A percentile compares a stretch with the other conserved stretches of the same genome.
These are phyloP conservation scores for Papiliotrema nemorosa DNA, from an alignment of 1,284 basidiomycete genomes.

Conservation along the genomic window DNA sequence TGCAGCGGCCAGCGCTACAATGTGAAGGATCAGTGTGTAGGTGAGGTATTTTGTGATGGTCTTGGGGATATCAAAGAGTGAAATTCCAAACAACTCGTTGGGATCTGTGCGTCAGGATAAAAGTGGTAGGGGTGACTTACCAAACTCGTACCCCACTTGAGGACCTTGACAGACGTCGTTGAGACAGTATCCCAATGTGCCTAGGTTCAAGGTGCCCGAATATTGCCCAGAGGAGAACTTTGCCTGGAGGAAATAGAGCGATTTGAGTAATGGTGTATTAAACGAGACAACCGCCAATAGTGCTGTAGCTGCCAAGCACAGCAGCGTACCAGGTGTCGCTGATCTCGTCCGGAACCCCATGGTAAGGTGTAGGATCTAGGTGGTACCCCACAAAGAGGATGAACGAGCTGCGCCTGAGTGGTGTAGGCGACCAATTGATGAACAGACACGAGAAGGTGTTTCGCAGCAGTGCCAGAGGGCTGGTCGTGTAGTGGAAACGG, in stretches of 20 bases:
- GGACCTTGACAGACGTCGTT: slow-evolving; percentile 66
- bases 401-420: no score
- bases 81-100: slow-evolving; percentile 69
- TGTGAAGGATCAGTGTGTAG: slow-evolving; percentile 80
- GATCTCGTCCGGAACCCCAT: slow-evolving; percentile 64
- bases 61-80: slow-evolving; percentile 62
- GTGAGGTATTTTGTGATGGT: slow-evolving; percentile 77
- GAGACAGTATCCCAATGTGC: slow-evolving; percentile 78
- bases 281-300: slow-evolving; percentile 79
- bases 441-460: no score
- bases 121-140: slow-evolving; percentile 53
- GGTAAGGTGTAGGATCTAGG: slow-evolving; percentile 2
- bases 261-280: slow-evolving; percentile 78
- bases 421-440: no score
- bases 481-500: not conserved
- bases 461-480: not conserved
- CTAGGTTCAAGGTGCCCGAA: slow-evolving; percentile 68
- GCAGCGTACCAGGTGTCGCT: slow-evolving; percentile 77
- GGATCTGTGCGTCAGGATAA: slow-evolving; percentile 46
- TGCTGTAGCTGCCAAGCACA: slow-evolving; percentile 68
- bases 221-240: slow-evolving; percentile 55
- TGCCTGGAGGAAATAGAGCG: slow-evolving; percentile 78
- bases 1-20: slow-evolving; percentile 70
- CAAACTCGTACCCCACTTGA: slow-evolving; percentile 74
- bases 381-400: no score